phyloP scores from a whole-genome alignment of 1,284 basidiomycete species.

The Malassezia arunalokei region DNA sequence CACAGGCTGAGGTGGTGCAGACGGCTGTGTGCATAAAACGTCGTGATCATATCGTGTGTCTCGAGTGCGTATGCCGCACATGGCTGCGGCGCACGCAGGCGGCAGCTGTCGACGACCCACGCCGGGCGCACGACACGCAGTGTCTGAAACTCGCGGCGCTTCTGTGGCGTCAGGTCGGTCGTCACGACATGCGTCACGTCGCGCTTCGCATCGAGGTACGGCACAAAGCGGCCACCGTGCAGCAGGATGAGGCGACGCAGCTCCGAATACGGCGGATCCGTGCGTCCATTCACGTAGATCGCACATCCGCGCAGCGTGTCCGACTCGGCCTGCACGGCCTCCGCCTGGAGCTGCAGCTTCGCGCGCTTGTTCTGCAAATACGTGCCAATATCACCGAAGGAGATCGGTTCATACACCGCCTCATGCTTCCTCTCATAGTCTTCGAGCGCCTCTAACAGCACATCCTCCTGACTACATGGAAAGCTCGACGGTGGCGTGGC shows the following conservation, averaged over 20 bases:
- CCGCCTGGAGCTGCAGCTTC: conserved; percentile 51
- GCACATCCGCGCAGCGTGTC: conserved; percentile 20
- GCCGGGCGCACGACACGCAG: conserved; percentile 78
- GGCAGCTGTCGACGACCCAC: conserved; percentile 70
- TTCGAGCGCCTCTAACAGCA: conserved; percentile 2
- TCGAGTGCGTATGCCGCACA: background rate
- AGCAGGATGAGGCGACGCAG: conserved; percentile 66
- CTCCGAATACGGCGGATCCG: conserved; percentile 72
- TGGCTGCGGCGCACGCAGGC: conserved; percentile 38
- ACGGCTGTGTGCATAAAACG: conserved; percentile 79
- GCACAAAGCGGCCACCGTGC: conserved; percentile 70
- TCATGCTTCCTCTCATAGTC: background rate
- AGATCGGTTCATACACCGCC: conserved; percentile 60
- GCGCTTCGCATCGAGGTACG: conserved; percentile 66
- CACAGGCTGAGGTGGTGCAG: conserved; percentile 81
- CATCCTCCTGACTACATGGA: background rate
- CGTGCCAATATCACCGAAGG: conserved; percentile 69
- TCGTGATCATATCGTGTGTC: conserved; percentile 63
- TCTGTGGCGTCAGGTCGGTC: conserved; percentile 73
- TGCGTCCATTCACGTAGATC: conserved; percentile 71
- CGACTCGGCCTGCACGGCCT: background rate
- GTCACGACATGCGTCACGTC: conserved; percentile 69
- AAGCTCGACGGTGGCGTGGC: conserved; percentile 5
- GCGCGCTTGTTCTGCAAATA: conserved; percentile 81
- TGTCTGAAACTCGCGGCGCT: conserved; percentile 70